phyloP scores from a whole-genome alignment of 495 filamentous ascomycete species.

The Aspergillus cavernicola region DNA sequence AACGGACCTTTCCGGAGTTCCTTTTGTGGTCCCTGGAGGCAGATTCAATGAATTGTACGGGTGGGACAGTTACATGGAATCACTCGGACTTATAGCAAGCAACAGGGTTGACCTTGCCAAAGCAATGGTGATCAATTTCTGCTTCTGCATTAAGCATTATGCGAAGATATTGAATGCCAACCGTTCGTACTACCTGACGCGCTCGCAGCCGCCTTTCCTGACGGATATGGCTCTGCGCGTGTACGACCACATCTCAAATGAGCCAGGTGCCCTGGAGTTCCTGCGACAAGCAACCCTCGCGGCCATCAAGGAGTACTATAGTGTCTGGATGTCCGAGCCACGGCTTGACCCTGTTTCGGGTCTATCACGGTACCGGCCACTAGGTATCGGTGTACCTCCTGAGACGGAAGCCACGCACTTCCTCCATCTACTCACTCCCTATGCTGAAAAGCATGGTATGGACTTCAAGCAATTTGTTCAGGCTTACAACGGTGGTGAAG shows the following conservation, averaged over 20 bases:
- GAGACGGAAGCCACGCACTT: constrained; percentile 92
- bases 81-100: constrained; percentile 77
- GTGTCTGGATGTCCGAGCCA: constrained; percentile 79
- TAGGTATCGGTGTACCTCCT: constrained; percentile 87
- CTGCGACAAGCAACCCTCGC: constrained; percentile 74
- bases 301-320: constrained; percentile 95
- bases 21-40: constrained; percentile 93
- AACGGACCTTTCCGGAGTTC: constrained; percentile 68
- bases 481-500: constrained; percentile 75
- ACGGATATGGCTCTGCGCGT: constrained; percentile 94
- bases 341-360: constrained; percentile 75
- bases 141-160: constrained; percentile 97
- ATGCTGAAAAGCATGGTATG: constrained; percentile 79
- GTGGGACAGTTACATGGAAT: constrained; percentile 98
- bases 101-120: constrained; percentile 81
- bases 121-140: constrained; percentile 92
- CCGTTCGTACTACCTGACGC: constrained; percentile 86
- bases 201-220: constrained; percentile 93
- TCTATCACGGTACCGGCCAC: constrained; percentile 83
- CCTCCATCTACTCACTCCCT: constrained; percentile 78
- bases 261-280: constrained; percentile 73
- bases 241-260: constrained; percentile 81
- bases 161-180: constrained; percentile 98
- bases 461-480: constrained; percentile 74
- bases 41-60: constrained; percentile 97